Evolutionary conservation across 768 basidiomycete species (phyloP).

Genomic region (Lactarius sanguifluus): DNA sequence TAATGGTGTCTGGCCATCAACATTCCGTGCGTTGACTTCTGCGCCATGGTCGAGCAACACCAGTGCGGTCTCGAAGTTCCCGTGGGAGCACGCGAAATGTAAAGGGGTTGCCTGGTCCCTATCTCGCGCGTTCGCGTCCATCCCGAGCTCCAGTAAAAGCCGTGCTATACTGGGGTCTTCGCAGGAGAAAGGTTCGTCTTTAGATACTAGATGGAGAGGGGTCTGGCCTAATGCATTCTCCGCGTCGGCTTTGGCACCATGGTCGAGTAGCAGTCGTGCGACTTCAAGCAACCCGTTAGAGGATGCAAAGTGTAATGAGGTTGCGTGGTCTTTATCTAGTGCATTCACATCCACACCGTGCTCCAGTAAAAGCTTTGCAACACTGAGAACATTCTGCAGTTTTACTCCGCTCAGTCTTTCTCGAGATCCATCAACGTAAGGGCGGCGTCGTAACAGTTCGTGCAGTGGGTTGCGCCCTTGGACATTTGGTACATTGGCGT

Average conservation of each 20-base stretch:
- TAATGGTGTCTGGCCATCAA: too few relatives aligned
- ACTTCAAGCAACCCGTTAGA: not conserved
- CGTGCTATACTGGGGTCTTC: not conserved
- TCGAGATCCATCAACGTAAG: too few relatives aligned
- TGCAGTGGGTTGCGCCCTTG: not conserved
- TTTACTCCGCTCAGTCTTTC: too few relatives aligned
- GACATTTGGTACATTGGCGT: not conserved
- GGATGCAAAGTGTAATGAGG: not conserved
- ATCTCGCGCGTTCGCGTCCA: not conserved
- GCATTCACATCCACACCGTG: not conserved
- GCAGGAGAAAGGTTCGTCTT: accelerated
- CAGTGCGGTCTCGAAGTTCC: too few relatives aligned
- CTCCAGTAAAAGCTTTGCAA: not conserved
- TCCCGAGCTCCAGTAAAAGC: not conserved
- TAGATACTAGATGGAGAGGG: not conserved
- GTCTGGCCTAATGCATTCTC: not conserved
- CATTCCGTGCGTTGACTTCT: too few relatives aligned
- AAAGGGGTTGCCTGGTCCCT: not conserved
- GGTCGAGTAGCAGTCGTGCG: not conserved
- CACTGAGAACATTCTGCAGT: not conserved
- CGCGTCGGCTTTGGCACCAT: not conserved
- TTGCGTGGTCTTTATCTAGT: not conserved
- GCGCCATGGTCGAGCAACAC: too few relatives aligned
- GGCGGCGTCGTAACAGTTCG: not conserved
- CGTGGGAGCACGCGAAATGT: too few relatives aligned